Evolutionary conservation across 768 basidiomycete genomes (phyloP).

Genomic region (Tephrocybe rancida): DNA sequence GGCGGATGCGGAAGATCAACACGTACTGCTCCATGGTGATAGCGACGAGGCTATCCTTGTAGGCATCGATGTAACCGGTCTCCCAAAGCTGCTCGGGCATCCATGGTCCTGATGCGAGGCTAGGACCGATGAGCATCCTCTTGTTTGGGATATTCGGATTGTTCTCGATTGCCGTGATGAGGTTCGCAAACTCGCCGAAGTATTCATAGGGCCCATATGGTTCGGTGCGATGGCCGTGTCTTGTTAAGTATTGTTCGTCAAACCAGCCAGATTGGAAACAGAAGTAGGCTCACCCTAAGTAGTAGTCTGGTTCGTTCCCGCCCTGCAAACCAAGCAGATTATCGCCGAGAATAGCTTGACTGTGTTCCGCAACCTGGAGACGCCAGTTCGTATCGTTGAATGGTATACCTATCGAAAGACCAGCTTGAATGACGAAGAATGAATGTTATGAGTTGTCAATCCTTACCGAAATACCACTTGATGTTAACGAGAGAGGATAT

Average conservation of each 20-base stretch:
- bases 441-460: background rate
- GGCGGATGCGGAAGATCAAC: background rate
- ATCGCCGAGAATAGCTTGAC: conserved; percentile 63
- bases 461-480: conserved; percentile 64
- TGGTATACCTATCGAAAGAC: conserved; percentile 41
- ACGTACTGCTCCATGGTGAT: conserved; percentile 60
- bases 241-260: background rate
- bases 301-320: conserved; percentile 83
- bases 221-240: conserved; percentile 22
- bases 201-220: conserved; percentile 43
- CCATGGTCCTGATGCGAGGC: conserved; percentile 57
- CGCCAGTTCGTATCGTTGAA: conserved; percentile 69
- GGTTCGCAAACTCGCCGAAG: conserved; percentile 45
- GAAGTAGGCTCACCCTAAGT: conserved; percentile 34
- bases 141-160: conserved; percentile 36
- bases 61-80: conserved; percentile 50
- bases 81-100: conserved; percentile 47
- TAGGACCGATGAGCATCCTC: conserved; percentile 62
- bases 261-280: background rate
- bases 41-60: conserved; percentile 39
- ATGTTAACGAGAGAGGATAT: conserved; percentile 60
- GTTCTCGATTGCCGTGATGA: conserved; percentile 38
- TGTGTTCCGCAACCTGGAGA: conserved; percentile 55
- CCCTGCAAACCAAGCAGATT: conserved; percentile 69
- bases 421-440: background rate